Percentiles rank a stretch among this genome's conserved stretches.
These are phyloP conservation scores for Bipolaris sorokiniana DNA, from an alignment of 2,329 filamentous ascomycete genomes.

Conservation along the genomic window DNA sequence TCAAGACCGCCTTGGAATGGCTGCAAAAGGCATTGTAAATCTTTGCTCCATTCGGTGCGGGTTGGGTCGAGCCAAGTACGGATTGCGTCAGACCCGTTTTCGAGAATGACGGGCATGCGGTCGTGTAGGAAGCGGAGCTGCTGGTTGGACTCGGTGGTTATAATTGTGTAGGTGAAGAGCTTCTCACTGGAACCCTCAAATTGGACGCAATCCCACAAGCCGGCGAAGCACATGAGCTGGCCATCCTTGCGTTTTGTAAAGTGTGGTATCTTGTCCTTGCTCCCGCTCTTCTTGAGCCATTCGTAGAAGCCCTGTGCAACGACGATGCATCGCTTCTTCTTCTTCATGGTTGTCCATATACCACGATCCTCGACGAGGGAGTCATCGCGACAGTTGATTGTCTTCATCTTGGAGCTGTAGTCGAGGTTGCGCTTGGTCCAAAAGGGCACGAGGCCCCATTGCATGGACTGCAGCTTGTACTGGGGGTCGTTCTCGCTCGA, in stretches of 20 bases:
- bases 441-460: slow-evolving; percentile 92
- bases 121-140: slow-evolving; percentile 88
- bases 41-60: slow-evolving; percentile 73
- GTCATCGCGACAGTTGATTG: slow-evolving; percentile 95
- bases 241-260: slow-evolving; percentile 83
- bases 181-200: slow-evolving; percentile 75
- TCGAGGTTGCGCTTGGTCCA: slow-evolving; percentile 88
- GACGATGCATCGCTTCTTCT: slow-evolving; percentile 84
- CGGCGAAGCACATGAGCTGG: slow-evolving; percentile 84
- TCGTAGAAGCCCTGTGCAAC: slow-evolving; percentile 94
- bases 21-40: slow-evolving; percentile 78
- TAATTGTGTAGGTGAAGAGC: slow-evolving; percentile 88
- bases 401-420: slow-evolving; percentile 78
- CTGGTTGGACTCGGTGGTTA: slow-evolving; percentile 85
- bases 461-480: slow-evolving; percentile 91
- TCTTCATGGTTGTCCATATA: slow-evolving; percentile 94
- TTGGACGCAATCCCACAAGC: slow-evolving; percentile 86
- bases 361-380: slow-evolving; percentile 76
- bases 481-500: slow-evolving; percentile 51
- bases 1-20: slow-evolving; percentile 82
- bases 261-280: slow-evolving; percentile 83
- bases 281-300: slow-evolving; percentile 81
- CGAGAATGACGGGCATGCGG: slow-evolving; percentile 92
- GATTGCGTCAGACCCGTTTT: slow-evolving; percentile 74
- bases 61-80: slow-evolving; percentile 79